Evolutionary conservation across 768 basidiomycete genomes (phyloP), one percentile per base, ranked within the genome.

Genomic region (Serendipita vermifera): DNA sequence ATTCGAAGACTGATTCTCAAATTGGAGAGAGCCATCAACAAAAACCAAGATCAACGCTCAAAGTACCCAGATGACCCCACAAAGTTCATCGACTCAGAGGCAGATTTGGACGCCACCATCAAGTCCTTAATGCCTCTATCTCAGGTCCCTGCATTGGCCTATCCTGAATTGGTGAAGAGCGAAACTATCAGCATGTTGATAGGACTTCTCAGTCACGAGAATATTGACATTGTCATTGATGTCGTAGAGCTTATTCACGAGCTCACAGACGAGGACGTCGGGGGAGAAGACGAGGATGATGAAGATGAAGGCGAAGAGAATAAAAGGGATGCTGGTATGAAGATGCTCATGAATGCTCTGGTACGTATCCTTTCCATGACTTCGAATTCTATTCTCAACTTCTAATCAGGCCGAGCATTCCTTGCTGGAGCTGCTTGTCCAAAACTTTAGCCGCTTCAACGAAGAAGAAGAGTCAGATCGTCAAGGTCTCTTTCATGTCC

Each of bases 61-160:
- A 96, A 96, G 68, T 88, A 87, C 67, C 86, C 89, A 0, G 78
- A 87, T 58, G 89, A 97, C 62, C 93, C 93, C 2, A 78, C 90
- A 39, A 96, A 86, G 93, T 93, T 98, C 75, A 97, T 99, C 62
- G 96, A 98, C 67, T 98, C 96, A 1, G 96, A 99, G 73, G 88
- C 90, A 24, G 91, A 96, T 65, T 79, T 99, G 4, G 92, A 98
- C 65, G 73, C 75, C 56, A 80, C 91, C 5, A 79, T 98, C 55
- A 93, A 94, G 67, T 77, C 81, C 1, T 70, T 99, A 41, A 74
- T 96, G n/a, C 85, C 92, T 3, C 74, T 99, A 20, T 85, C 94
- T 1, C 91, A 96, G 65, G 78, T 77, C 3, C 87, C 93, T 0
- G 72, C 75, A 5, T 67, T 88, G 20, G 85, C 91, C 58, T 99